Base-by-base conservation (phyloP, 805 yeast species). In the Kodamaea sagamina region DNA sequence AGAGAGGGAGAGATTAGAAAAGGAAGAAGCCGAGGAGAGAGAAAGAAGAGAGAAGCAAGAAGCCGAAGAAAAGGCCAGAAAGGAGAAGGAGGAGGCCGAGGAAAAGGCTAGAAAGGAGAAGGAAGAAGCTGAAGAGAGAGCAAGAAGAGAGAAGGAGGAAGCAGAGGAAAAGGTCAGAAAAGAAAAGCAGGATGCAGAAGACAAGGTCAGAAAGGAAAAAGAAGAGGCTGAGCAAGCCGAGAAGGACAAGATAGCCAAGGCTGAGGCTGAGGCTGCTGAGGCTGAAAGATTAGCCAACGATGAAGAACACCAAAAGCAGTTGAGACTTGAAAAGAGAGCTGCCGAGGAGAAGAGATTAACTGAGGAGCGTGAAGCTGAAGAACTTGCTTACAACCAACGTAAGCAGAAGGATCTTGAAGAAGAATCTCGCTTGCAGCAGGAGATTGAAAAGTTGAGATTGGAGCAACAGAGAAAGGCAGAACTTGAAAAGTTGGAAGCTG, bases 361-460 rank as follows among this genome's bases (percentile, higher is more conserved):
- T 3, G 58, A 49, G 4, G 63, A 63, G 42, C 54, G 55, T 36
- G 58, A 47, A n/a, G 65, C 61, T 37, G 47, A 55, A 32, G 68
- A 65, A 15, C 48, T 54, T 28, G 22, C 48, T 13, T 61, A 55
- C 50, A 41, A 44, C 11, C 59, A 57, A 43, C 58, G 68, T 43
- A 57, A 53, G 46, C 43, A 43, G 8, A 48, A 54, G 32, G 64
- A 54, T 45, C 53, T 55, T 26, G 53, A 39, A 8, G 68, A 64
- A 48, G 60, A 56, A 21, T 55, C 48, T 13, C 50, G 47, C 34
- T 68, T 66, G 44, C 64, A 61, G 45, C 46, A 48, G 28, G 69
- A 61, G 42, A 59, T 65, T 41, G 67, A 58, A 42, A 63, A 61
- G 26, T 63, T 68, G 49, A 58, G 50, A 28, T 31, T 37, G 36